These are phyloP conservation scores for Carpinus fangiana DNA, from an alignment of 306 rosid species.

Conservation along the genomic window DNA sequence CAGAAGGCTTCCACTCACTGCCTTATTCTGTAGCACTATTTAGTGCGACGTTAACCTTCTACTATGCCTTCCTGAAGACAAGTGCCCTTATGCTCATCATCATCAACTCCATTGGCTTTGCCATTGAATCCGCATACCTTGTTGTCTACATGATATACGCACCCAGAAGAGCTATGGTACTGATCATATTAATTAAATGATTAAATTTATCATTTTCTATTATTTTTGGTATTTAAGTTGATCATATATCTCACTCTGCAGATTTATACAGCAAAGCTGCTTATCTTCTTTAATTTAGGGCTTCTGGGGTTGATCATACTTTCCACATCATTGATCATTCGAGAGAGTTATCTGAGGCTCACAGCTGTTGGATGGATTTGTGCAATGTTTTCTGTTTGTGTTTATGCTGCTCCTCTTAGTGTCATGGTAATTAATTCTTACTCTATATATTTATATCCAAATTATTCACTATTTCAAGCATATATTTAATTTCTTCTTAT, in stretches of 20 bases:
- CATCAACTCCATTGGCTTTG: conserved; percentile 34
- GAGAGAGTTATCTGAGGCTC: neutral
- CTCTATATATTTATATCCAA: neutral
- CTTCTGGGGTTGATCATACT: conserved; percentile 23
- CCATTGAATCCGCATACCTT: conserved; percentile 33
- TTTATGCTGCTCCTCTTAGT: conserved; percentile 50
- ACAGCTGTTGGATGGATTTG: conserved; percentile 38
- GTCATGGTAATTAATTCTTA: conserved; percentile 33
- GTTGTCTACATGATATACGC: conserved; percentile 30
- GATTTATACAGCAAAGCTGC: conserved; percentile 32
- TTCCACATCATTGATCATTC: neutral
- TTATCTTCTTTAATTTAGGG: conserved; percentile 27
- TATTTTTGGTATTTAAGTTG: too few relatives aligned
- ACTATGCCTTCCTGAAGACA: conserved; percentile 39
- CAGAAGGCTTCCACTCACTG: conserved; percentile 34
- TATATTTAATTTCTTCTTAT: too few relatives aligned
- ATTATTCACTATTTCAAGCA: neutral
- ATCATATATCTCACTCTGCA: conserved; percentile 1
- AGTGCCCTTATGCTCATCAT: conserved; percentile 25
- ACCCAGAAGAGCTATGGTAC: conserved; percentile 29
- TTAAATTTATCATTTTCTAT: too few relatives aligned
- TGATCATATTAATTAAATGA: too few relatives aligned
- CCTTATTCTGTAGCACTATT: conserved; percentile 49
- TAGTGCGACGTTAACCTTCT: conserved; percentile 38
- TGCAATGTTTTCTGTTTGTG: conserved; percentile 36